phyloP scores from a whole-genome alignment of 2,329 filamentous ascomycete genomes.

The Nannizzia gypsea region DNA sequence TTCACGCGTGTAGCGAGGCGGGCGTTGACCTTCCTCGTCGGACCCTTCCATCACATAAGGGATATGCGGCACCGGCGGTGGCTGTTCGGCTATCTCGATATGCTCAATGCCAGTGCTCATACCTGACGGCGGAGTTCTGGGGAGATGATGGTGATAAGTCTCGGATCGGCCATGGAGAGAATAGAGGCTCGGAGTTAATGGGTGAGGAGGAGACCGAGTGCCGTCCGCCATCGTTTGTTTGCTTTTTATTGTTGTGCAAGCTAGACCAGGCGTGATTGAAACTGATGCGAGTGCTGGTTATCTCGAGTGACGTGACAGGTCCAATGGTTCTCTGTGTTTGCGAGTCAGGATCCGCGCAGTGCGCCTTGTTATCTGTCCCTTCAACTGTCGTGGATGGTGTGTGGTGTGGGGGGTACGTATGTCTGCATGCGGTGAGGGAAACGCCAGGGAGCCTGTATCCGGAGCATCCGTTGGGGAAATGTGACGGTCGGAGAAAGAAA shows the following conservation, averaged over 20 bases:
- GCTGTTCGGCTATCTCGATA: constrained; percentile 13
- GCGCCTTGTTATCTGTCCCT: not conserved
- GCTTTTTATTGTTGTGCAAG: not conserved
- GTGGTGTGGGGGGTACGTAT: not conserved
- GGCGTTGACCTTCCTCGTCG: constrained; percentile 37
- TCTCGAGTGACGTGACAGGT: not conserved
- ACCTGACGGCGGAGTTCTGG: constrained; percentile 14
- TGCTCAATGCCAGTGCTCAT: constrained; percentile 34
- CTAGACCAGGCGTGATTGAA: not conserved
- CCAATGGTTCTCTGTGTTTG: not conserved
- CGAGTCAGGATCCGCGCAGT: not conserved
- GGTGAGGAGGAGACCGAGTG: constrained; percentile 1
- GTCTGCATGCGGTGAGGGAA: not conserved
- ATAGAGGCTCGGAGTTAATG: constrained; percentile 1
- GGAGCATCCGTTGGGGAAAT: not conserved
- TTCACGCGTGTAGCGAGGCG: constrained; percentile 48
- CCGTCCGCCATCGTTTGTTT: not conserved
- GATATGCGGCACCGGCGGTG: constrained; percentile 14
- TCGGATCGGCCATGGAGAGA: constrained; percentile 4
- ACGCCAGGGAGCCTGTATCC: not conserved
- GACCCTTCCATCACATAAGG: constrained; percentile 7
- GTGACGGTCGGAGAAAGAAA: not conserved
- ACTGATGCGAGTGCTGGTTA: not conserved
- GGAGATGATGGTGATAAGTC: not conserved
- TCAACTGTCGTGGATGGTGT: not conserved